Conservation (phyloP, 1,139 yeast genomes). For the Trichomonascaceae sp. region DNA sequence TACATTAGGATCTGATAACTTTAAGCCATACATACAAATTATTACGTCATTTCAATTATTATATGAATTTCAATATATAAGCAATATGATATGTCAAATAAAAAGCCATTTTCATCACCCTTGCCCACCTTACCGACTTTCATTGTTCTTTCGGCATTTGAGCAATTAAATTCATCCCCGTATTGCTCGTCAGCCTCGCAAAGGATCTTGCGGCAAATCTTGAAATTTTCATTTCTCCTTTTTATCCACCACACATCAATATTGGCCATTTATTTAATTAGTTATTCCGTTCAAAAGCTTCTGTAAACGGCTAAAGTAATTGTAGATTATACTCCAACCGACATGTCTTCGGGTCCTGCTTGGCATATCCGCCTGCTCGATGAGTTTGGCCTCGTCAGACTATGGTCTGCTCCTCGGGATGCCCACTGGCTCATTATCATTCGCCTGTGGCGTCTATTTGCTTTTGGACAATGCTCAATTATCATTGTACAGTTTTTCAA, state of each 20-base stretch:
- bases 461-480: conserved; percentile 72
- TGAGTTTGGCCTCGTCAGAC: conserved; percentile 18
- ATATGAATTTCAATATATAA: no score
- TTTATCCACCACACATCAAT: background rate
- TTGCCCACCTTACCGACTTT: no score
- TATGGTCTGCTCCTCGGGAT: conserved; percentile 37
- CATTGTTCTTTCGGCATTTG: background rate
- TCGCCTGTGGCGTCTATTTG: conserved; percentile 58
- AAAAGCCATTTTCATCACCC: no score
- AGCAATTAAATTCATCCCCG: background rate
- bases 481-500: conserved; percentile 51
- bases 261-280: background rate
- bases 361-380: conserved; percentile 1
- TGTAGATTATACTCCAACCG: background rate
- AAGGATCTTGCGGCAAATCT: background rate
- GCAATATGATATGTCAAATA: no score
- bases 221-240: background rate
- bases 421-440: conserved; percentile 59
- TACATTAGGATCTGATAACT: no score
- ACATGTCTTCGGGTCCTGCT: background rate
- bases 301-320: background rate
- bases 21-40: no score
- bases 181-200: background rate
- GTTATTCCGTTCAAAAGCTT: background rate
- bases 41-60: no score